Conservation (phyloP, 2,329 filamentous ascomycete species). For the Scytalidium lignicola region DNA sequence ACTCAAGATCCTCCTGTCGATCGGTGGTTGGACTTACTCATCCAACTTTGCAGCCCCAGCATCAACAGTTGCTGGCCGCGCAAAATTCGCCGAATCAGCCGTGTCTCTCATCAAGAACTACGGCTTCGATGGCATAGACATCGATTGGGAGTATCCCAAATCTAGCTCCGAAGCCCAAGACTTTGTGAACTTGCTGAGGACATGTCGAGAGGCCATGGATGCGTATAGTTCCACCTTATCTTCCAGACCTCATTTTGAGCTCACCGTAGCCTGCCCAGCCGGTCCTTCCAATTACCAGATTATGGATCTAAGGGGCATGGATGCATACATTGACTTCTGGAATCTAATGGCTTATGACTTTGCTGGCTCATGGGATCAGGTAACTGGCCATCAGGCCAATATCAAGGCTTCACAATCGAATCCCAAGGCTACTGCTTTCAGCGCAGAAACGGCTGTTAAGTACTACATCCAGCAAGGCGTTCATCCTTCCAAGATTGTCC, state of each 20-base stretch:
- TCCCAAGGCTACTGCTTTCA: conserved; percentile 70
- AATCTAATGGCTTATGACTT: conserved; percentile 88
- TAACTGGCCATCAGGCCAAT: conserved; percentile 76
- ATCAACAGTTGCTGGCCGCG: conserved; percentile 63
- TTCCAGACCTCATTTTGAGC: conserved; percentile 47
- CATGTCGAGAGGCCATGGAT: conserved; percentile 53
- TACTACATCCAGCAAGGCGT: conserved; percentile 66
- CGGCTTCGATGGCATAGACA: conserved; percentile 69
- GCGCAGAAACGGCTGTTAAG: conserved; percentile 63
- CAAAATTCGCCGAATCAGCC: conserved; percentile 66
- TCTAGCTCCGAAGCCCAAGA: conserved; percentile 48
- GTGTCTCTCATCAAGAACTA: conserved; percentile 73
- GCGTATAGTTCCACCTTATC: conserved; percentile 43
- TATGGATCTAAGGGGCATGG: conserved; percentile 60
- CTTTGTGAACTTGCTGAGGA: conserved; percentile 53
- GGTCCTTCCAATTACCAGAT: conserved; percentile 58
- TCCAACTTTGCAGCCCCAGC: conserved; percentile 74
- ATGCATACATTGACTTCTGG: conserved; percentile 65
- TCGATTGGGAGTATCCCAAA: conserved; percentile 66
- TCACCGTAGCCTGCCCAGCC: conserved; percentile 60
- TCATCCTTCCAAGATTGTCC: conserved; percentile 65
- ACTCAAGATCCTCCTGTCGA: conserved; percentile 78
- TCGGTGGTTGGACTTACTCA: conserved; percentile 92
- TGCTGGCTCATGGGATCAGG: conserved; percentile 73
- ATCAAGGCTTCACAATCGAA: conserved; percentile 55